Conservation (phyloP, 371 early-diverging fungal species). For the Blakeslea trispora region DNA sequence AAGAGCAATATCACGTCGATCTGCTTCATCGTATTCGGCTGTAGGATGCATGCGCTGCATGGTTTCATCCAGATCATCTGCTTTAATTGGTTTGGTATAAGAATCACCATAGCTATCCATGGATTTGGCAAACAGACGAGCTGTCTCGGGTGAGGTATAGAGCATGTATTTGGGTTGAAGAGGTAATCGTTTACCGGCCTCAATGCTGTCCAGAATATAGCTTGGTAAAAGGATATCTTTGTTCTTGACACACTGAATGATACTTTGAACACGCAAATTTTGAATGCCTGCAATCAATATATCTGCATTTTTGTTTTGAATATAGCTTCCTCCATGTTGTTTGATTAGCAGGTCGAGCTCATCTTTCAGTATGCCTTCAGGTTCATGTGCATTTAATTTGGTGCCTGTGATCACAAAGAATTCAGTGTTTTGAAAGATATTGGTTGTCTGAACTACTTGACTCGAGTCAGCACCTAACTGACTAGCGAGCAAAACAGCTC, state of each 20-base stretch:
- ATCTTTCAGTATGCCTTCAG: slow-evolving; percentile 34
- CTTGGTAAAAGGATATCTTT: slow-evolving; percentile 50
- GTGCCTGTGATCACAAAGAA: slow-evolving; percentile 53
- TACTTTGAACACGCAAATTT: slow-evolving; percentile 44
- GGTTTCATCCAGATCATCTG: slow-evolving; percentile 17
- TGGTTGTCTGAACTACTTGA: slow-evolving; percentile 36
- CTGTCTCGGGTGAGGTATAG: slow-evolving; percentile 52
- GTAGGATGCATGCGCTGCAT: background rate
- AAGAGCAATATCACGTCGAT: slow-evolving; percentile 8
- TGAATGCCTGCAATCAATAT: slow-evolving; percentile 52
- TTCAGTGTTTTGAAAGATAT: slow-evolving; percentile 59
- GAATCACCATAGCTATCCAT: slow-evolving; percentile 74
- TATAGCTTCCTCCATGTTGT: slow-evolving; percentile 64
- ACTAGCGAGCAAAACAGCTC: slow-evolving; percentile 21
- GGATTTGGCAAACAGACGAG: slow-evolving; percentile 38
- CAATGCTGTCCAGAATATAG: slow-evolving; percentile 65
- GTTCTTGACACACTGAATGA: slow-evolving; percentile 50
- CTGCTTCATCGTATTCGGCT: background rate
- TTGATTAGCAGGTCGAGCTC: slow-evolving; percentile 59
- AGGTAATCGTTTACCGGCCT: slow-evolving; percentile 46
- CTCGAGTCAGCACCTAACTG: slow-evolving; percentile 53
- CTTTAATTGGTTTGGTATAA: slow-evolving; percentile 59
- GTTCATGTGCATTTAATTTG: background rate
- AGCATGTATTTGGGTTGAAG: slow-evolving; percentile 68
- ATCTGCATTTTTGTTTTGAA: slow-evolving; percentile 43